Evolutionary conservation across 2,329 filamentous ascomycete genomes (phyloP).

Genomic region (Ophiosphaerella herpotricha): DNA sequence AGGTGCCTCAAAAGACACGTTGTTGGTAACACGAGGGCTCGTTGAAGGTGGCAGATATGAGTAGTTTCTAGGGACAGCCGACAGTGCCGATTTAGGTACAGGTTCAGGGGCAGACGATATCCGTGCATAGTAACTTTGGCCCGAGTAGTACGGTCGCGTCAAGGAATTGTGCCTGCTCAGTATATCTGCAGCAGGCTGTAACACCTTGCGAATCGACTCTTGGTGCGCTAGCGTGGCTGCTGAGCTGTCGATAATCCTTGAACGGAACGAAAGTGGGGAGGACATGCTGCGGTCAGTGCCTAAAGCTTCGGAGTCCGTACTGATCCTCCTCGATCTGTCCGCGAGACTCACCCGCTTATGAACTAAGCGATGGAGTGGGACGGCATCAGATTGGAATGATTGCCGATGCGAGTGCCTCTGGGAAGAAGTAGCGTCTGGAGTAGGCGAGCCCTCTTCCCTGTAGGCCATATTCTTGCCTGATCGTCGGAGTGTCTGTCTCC

Average conservation of each 20-base stretch:
- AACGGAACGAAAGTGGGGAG: constrained; percentile 36
- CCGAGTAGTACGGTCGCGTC: constrained; percentile 14
- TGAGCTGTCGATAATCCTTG: constrained; percentile 34
- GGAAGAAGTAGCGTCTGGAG: constrained; percentile 50
- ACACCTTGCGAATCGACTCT: constrained; percentile 34
- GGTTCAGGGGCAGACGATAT: constrained; percentile 43
- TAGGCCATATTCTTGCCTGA: constrained; percentile 59
- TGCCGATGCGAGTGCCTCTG: constrained; percentile 50
- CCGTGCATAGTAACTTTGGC: constrained; percentile 30
- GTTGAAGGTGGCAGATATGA: constrained; percentile 24
- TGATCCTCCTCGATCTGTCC: constrained; percentile 46
- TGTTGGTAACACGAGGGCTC: constrained; percentile 20
- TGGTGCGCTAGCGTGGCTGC: constrained; percentile 38
- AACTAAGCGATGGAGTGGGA: constrained; percentile 54
- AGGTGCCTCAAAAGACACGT: constrained; percentile 11
- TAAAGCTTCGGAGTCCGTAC: constrained; percentile 33
- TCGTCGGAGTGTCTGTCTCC: constrained; percentile 56
- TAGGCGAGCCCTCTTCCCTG: constrained; percentile 43
- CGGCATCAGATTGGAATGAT: constrained; percentile 50
- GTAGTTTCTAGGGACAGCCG: constrained; percentile 20
- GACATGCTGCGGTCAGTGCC: constrained; percentile 26
- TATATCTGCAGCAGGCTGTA: constrained; percentile 43
- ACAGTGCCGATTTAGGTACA: constrained; percentile 8
- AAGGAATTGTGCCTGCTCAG: constrained; percentile 36
- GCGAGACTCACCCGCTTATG: constrained; percentile 58